Conservation (phyloP, 805 yeast genomes). For the Starmerella cellae region DNA sequence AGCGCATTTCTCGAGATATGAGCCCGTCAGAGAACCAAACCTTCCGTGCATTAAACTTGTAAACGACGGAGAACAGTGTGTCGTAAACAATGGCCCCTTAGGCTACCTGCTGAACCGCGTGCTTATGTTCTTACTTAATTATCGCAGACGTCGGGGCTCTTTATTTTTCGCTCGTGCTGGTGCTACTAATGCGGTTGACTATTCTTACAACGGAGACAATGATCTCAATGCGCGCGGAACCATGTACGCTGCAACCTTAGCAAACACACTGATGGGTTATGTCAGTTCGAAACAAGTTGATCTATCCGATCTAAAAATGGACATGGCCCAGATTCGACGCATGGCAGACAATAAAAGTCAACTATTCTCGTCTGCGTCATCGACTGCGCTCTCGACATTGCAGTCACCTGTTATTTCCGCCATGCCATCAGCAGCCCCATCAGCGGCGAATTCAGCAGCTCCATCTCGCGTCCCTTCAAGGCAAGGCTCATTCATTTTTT, state of each 20-base stretch:
- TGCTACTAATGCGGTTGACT: constrained; percentile 35
- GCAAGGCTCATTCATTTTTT: not conserved
- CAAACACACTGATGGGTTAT: constrained; percentile 39
- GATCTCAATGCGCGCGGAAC: constrained; percentile 64
- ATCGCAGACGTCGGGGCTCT: constrained; percentile 73
- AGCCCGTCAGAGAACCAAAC: constrained; percentile 50
- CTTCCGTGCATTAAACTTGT: constrained; percentile 72
- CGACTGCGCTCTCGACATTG: constrained; percentile 7
- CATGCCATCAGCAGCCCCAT: constrained; percentile 1
- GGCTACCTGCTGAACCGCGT: constrained; percentile 87
- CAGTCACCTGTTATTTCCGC: constrained; percentile 5
- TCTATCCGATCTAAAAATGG: constrained; percentile 10
- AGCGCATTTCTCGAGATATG: constrained; percentile 54
- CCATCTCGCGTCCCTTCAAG: constrained; percentile 6
- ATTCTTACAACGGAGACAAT: constrained; percentile 62
- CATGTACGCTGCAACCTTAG: constrained; percentile 50
- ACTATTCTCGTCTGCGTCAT: constrained; percentile 11
- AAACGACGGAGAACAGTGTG: constrained; percentile 77
- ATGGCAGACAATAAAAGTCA: constrained; percentile 17
- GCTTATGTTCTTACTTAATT: constrained; percentile 82
- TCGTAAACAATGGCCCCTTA: constrained; percentile 65
- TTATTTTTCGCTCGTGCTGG: constrained; percentile 69
- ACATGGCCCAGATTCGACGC: constrained; percentile 13
- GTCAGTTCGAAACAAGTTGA: constrained; percentile 22
- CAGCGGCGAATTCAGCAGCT: constrained; percentile 1